Conservation (phyloP, 345 rosid genomes). For the Pelargonium nanum region DNA sequence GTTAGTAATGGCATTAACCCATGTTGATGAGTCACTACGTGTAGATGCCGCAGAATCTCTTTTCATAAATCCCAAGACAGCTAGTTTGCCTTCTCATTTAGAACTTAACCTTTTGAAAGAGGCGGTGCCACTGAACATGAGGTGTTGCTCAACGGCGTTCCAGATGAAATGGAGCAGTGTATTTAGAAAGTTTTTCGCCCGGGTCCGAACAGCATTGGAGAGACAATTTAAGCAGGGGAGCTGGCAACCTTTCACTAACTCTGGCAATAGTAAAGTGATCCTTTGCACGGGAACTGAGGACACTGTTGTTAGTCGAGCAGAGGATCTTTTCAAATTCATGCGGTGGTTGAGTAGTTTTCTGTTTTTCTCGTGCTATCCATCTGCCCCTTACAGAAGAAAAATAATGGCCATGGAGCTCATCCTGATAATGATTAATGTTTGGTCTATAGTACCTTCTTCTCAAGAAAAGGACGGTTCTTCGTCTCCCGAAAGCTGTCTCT, state of each 20-base stretch:
- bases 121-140: conserved; percentile 90
- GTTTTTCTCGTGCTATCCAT: conserved; percentile 82
- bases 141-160: conserved; percentile 83
- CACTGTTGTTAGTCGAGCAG: conserved; percentile 38
- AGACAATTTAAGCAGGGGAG: conserved; percentile 69
- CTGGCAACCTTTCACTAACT: conserved; percentile 44
- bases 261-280: conserved; percentile 13
- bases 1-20: conserved; percentile 79
- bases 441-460: conserved; percentile 53
- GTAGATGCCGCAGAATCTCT: conserved; percentile 96
- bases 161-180: conserved; percentile 98
- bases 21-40: conserved; percentile 83
- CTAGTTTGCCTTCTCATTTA: conserved; percentile 77
- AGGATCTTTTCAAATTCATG: conserved; percentile 67
- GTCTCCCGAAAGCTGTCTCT: conserved; percentile 38
- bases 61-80: conserved; percentile 75
- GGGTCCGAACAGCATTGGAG: conserved; percentile 87
- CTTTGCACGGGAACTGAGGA: conserved; percentile 24
- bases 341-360: conserved; percentile 83
- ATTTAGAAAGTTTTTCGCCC: conserved; percentile 79
- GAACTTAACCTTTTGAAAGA: conserved; percentile 72
- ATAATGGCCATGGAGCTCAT: conserved; percentile 92
- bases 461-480: conserved; percentile 24
- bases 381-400: conserved; percentile 92
- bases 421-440: conserved; percentile 65